Percentiles rank a stretch among this genome's conserved stretches.
These are phyloP conservation scores for Yamadazyma sp. DNA, from an alignment of 805 yeast species.

Conservation along the genomic window DNA sequence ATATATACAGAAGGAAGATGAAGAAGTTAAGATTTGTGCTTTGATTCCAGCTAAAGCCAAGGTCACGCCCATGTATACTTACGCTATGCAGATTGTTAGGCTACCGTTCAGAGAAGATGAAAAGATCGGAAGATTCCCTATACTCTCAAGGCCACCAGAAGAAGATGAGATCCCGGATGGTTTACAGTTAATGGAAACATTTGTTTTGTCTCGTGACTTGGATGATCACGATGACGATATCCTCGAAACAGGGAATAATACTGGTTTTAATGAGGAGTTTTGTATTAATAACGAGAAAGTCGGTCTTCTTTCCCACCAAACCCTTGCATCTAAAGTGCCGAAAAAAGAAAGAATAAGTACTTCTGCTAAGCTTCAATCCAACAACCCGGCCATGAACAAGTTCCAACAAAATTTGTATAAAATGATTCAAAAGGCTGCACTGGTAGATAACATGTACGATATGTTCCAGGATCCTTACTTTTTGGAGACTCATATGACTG, in stretches of 20 bases:
- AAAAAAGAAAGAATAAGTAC: constrained; percentile 5
- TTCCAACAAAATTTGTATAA: constrained; percentile 24
- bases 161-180: constrained; percentile 13
- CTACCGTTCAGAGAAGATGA: constrained; percentile 79
- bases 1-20: constrained; percentile 50
- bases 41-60: constrained; percentile 45
- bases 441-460: constrained; percentile 18
- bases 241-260: not conserved
- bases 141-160: constrained; percentile 12
- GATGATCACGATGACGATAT: constrained; percentile 15
- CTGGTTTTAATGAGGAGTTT: constrained; percentile 3
- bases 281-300: constrained; percentile 19
- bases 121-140: constrained; percentile 53
- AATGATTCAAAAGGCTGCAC: constrained; percentile 24
- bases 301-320: constrained; percentile 14
- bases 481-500: constrained; percentile 21
- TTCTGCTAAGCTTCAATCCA: constrained; percentile 22
- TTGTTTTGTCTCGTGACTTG: constrained; percentile 27
- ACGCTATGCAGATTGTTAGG: constrained; percentile 50
- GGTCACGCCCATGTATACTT: constrained; percentile 15
- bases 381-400: constrained; percentile 33
- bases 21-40: constrained; percentile 52
- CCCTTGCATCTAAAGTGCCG: constrained; percentile 5
- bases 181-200: constrained; percentile 29
- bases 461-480: constrained; percentile 26